Evolutionary conservation across 108 stramenopile genomes (phyloP).

Genomic region (Nitzschia sp.): DNA sequence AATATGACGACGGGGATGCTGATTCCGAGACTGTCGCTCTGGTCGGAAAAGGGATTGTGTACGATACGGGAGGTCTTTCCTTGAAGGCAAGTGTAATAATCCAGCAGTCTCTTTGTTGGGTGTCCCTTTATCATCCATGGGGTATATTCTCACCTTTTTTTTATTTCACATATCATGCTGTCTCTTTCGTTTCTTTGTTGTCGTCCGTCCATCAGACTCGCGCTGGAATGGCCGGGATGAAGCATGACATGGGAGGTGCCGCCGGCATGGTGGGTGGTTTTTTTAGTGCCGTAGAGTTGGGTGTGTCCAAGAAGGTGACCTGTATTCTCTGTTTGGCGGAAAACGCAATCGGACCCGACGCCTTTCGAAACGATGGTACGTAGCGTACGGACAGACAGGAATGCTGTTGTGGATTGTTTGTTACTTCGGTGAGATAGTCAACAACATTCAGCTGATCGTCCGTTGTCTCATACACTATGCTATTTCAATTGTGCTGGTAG

Average conservation of each 20-base stretch:
- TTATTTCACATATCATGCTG: no score
- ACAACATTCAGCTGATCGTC: no score
- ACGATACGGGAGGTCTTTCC: constrained; percentile 88
- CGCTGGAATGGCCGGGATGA: constrained; percentile 62
- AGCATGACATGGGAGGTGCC: constrained; percentile 78
- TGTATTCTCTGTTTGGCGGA: constrained; percentile 81
- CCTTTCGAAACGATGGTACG: constrained; percentile 82
- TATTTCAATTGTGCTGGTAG: background rate
- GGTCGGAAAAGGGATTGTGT: constrained; percentile 91
- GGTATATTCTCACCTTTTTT: no score
- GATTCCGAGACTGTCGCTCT: constrained; percentile 51
- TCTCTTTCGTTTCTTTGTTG: no score
- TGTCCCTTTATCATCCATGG: no score
- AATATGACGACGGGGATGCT: constrained; percentile 36
- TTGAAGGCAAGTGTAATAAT: constrained; percentile 59
- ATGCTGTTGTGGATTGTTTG: no score
- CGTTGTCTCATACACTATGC: background rate
- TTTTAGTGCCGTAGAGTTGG: constrained; percentile 47
- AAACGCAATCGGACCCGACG: constrained; percentile 76
- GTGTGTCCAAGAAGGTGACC: constrained; percentile 30
- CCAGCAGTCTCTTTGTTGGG: no score
- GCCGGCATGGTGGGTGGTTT: constrained; percentile 84
- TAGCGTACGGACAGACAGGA: no score
- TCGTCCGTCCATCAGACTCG: no score
- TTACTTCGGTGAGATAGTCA: no score